These are phyloP conservation scores for Backusella tuberculispora DNA, from an alignment of 192 early-diverging fungal species.

Conservation along the genomic window DNA sequence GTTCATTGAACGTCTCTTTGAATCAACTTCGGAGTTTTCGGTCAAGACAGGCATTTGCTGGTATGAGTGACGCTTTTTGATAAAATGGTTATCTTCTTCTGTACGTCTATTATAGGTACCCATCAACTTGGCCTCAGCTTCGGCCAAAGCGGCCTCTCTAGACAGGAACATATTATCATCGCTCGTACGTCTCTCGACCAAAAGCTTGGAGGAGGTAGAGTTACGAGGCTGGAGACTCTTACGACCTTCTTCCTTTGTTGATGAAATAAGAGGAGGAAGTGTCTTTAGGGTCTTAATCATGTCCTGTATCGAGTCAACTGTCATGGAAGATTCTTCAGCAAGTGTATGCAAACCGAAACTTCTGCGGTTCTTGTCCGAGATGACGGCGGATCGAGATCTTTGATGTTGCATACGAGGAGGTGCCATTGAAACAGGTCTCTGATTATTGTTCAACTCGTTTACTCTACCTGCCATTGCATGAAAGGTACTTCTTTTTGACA, in stretches of 20 bases:
- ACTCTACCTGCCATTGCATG: neutral
- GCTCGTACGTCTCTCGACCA: neutral
- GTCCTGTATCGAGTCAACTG: slow-evolving; percentile 54
- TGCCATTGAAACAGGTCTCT: neutral
- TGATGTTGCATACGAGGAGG: slow-evolving; percentile 23
- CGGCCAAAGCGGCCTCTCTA: slow-evolving; percentile 40
- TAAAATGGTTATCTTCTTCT: neutral
- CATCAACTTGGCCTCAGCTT: slow-evolving; percentile 48
- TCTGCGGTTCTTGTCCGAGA: slow-evolving; percentile 28
- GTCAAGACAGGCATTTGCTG: slow-evolving; percentile 36
- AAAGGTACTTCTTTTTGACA: slow-evolving; percentile 6
- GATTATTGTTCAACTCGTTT: neutral
- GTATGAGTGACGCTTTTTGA: slow-evolving; percentile 24
- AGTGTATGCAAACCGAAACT: slow-evolving; percentile 38
- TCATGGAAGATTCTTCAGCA: slow-evolving; percentile 39
- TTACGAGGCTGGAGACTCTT: slow-evolving; percentile 11
- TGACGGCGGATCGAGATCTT: slow-evolving; percentile 41
- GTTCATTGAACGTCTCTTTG: slow-evolving; percentile 33
- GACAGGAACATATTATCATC: slow-evolving; percentile 31
- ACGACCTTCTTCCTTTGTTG: neutral
- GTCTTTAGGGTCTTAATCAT: slow-evolving; percentile 58
- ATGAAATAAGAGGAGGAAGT: slow-evolving; percentile 43
- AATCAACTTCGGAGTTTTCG: slow-evolving; percentile 23
- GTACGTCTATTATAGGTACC: slow-evolving; percentile 38
- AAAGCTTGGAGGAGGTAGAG: slow-evolving; percentile 14